A percentile compares a stretch with the other conserved stretches of the same genome.
Evolutionary conservation across 2,329 filamentous ascomycete genomes (phyloP).

Genomic region (Diaporthe sp.): DNA sequence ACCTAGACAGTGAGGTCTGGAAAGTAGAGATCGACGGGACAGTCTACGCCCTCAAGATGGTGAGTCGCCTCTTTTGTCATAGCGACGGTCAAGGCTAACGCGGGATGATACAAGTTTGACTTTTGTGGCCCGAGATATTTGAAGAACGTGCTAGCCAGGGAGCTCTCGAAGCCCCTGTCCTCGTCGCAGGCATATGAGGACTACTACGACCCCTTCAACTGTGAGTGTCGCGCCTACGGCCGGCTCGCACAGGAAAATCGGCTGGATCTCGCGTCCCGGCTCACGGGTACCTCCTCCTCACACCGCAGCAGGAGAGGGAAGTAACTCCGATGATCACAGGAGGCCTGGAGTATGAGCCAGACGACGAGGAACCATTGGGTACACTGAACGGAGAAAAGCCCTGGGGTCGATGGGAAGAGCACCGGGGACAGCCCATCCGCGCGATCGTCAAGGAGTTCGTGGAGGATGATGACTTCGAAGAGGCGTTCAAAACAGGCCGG

Average conservation of each 20-base stretch:
- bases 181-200: constrained; percentile 5
- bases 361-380: too few species aligned
- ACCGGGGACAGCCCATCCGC: constrained; percentile 35
- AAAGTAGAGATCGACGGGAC: neutral
- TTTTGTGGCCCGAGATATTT: neutral
- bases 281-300: constrained; percentile 40
- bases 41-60: neutral
- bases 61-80: neutral
- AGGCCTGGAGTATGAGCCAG: neutral
- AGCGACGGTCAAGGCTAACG: neutral
- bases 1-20: neutral
- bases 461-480: neutral
- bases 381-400: constrained; percentile 5
- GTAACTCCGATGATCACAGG: neutral
- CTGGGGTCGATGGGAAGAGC: constrained; percentile 28
- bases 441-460: constrained; percentile 41
- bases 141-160: neutral
- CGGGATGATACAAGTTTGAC: neutral
- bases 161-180: neutral
- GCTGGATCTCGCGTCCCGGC: constrained; percentile 38
- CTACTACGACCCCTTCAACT: constrained; percentile 41
- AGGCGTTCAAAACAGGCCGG: neutral
- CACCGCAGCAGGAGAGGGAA: neutral
- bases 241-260: constrained; percentile 37
- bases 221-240: constrained; percentile 42